These are phyloP conservation scores for Hanseniaspora vineae DNA, from an alignment of 805 yeast species.

Conservation along the genomic window DNA sequence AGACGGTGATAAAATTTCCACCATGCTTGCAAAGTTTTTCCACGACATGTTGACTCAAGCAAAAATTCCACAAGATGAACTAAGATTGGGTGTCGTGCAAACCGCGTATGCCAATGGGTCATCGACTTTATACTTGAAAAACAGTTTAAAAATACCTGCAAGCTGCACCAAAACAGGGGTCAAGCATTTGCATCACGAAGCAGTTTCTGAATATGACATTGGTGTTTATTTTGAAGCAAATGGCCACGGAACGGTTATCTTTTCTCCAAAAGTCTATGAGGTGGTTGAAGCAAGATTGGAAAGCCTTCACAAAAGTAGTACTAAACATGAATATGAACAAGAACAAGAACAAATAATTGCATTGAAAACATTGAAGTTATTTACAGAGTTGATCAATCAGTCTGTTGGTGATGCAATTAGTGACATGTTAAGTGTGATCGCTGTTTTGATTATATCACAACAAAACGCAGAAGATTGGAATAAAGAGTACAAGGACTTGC, in stretches of 20 bases:
- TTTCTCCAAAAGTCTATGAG: conserved; percentile 39
- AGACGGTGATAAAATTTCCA: conserved; percentile 92
- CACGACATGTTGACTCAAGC: conserved; percentile 37
- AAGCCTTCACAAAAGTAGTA: conserved; percentile 9
- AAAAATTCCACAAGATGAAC: conserved; percentile 13
- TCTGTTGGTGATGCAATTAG: conserved; percentile 98
- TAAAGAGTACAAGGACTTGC: conserved; percentile 64
- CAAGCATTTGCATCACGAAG: conserved; percentile 83
- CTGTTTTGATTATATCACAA: conserved; percentile 42
- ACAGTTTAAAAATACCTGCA: conserved; percentile 59
- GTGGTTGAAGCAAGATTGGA: conserved; percentile 27
- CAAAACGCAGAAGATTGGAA: conserved; percentile 66
- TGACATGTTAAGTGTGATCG: conserved; percentile 71
- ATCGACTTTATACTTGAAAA: conserved; percentile 59
- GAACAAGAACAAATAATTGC: conserved; percentile 36
- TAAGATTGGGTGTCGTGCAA: conserved; percentile 74
- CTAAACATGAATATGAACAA: conserved; percentile 26
- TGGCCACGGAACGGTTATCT: conserved; percentile 96
- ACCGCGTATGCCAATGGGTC: conserved; percentile 97
- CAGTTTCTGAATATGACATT: conserved; percentile 69
- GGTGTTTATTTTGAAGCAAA: conserved; percentile 97
- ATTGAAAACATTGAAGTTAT: conserved; percentile 39
- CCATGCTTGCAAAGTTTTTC: conserved; percentile 63
- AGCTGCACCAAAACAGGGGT: conserved; percentile 92
- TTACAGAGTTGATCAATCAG: conserved; percentile 74